Evolutionary conservation across 192 early-diverging fungal genomes (phyloP), one percentile per base, ranked within the genome.

Genomic region (Helicostylum pulchrum): DNA sequence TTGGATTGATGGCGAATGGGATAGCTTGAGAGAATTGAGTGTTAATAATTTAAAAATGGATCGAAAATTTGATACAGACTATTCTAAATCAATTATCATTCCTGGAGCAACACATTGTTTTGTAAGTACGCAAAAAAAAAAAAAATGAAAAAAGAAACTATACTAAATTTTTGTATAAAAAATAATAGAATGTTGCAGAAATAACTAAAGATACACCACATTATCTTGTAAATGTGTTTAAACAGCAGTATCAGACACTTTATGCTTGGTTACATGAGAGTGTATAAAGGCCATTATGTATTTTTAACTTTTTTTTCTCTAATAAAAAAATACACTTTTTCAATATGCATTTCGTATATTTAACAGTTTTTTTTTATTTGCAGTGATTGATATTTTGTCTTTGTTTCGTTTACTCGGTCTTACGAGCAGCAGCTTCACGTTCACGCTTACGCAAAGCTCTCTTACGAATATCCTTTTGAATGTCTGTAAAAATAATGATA

Each of bases 371-470:
- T 59, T n/a, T 45, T 45, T 55, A 21, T 59, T 45, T 23, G 10
- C 20, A 42, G 1, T 63, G 48, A 34, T 32, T 52, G 31, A 19
- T 51, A 17, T 32, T 51, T n/a, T 51, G 11, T 20, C 8, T 30
- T 19, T 51, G 31, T 11, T 26, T 2, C 8, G 11, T 34, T 50
- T 65, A 65, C 11, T 58, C 14, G 14, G 55, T 14, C 32, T 60
- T 65, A 15, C 26, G 30, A n/a, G 76, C 75, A 39, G 74, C 79
- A 19, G 84, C 85, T 60, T 86, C 83, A 53, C 84, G 78, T 60
- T 85, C 86, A 4, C 79, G 72, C 81, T 92, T 93, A 49, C 74
- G 76, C 49, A 94, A 70, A 19, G 88, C 90, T 32, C 89, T 83
- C 69, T 87, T 85, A 43, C 90, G 78, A 56, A 91, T 90, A 65